Conservation (phyloP, 2,329 filamentous ascomycete species). For the Colletotrichum liaoningense region DNA sequence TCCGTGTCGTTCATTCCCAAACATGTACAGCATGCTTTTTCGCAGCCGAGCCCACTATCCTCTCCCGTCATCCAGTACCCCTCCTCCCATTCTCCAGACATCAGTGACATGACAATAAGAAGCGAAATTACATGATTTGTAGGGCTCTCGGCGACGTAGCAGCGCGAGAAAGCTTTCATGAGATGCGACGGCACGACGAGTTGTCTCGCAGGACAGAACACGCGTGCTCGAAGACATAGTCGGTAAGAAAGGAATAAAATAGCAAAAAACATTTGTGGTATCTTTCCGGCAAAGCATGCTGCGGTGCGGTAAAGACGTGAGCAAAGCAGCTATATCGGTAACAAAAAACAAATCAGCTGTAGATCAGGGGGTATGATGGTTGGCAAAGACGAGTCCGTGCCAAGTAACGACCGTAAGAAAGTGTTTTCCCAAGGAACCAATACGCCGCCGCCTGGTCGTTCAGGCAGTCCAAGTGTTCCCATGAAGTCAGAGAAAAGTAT, state of each 20-base stretch:
- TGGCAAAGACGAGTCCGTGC: conserved; percentile 27
- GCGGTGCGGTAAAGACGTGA: conserved; percentile 34
- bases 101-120: conserved; percentile 28
- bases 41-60: neutral
- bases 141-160: neutral
- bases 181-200: neutral
- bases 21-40: conserved; percentile 25
- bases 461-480: conserved; percentile 16
- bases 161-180: conserved; percentile 4
- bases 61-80: conserved; percentile 6
- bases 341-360: conserved; percentile 26
- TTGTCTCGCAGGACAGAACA: conserved; percentile 6
- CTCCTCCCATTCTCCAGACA: conserved; percentile 21
- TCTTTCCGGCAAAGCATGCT: conserved; percentile 36
- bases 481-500: conserved; percentile 26
- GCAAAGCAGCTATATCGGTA: conserved; percentile 24
- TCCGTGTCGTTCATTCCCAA: conserved; percentile 12
- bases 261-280: conserved; percentile 34
- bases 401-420: conserved; percentile 28
- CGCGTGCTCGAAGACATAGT: neutral
- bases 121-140: conserved; percentile 25
- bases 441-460: conserved; percentile 22
- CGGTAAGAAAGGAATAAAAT: conserved; percentile 10
- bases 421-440: conserved; percentile 21
- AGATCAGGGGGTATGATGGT: conserved; percentile 32